Evolutionary conservation across 495 filamentous ascomycete genomes (phyloP).

Genomic region (Penicillium lagena): DNA sequence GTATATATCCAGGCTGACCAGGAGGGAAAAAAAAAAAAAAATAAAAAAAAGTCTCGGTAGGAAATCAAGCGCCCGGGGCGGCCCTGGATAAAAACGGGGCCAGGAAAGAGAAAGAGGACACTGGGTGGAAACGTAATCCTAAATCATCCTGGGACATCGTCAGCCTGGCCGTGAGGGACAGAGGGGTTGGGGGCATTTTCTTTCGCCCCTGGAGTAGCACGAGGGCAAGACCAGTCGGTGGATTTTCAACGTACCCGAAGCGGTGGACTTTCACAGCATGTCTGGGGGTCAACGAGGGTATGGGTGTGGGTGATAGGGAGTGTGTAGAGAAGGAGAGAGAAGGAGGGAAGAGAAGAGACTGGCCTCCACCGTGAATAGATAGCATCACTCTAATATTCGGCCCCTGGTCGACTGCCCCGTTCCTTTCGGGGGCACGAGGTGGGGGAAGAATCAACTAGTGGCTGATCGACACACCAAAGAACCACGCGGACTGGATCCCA

Average conservation of each 20-base stretch:
- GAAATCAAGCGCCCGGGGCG: too few relatives aligned
- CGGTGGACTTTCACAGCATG: background rate
- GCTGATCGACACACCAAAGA: too few relatives aligned
- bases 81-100: too few relatives aligned
- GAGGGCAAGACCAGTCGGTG: background rate
- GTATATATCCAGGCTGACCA: too few relatives aligned
- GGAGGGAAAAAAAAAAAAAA: background rate
- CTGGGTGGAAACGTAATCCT: conserved; percentile 20
- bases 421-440: too few relatives aligned
- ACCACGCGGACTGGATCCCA: too few relatives aligned
- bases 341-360: too few relatives aligned
- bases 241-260: conserved; percentile 13
- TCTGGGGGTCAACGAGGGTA: too few relatives aligned
- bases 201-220: background rate
- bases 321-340: background rate
- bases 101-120: conserved; percentile 2
- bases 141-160: conserved; percentile 24
- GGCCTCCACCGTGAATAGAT: too few relatives aligned
- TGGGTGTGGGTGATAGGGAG: background rate
- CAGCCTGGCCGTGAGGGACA: conserved; percentile 7
- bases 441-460: too few relatives aligned
- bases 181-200: conserved; percentile 7
- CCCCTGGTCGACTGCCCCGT: too few relatives aligned
- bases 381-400: too few relatives aligned
- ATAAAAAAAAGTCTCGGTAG: background rate